Base-by-base conservation (phyloP, 768 basidiomycete species). In the Suillus lakei region DNA sequence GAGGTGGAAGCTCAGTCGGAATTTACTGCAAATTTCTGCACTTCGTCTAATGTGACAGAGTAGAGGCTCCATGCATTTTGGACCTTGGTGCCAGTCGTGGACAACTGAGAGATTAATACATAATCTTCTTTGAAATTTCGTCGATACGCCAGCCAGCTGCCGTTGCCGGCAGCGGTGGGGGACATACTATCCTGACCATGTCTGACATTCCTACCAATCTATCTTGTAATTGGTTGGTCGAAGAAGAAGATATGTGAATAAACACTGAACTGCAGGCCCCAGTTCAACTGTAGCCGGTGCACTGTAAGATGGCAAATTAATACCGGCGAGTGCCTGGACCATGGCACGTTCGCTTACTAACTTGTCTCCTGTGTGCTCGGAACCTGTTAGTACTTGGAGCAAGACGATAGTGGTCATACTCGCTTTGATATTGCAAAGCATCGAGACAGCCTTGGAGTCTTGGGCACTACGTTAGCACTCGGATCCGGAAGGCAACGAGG, bases 11-110 rank as follows among this genome's bases (percentile, higher is more conserved):
- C 15, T 50, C 48, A 8, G 26, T 50, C 15, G 1, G 13, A 23
- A 48, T 48, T 2, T 15, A 98, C 95, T 12, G 96, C 96, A 78
- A 96, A 98, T 80, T 99, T 99, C 82, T 98, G 95, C 4, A 99
- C 95, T 77, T 95, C 98, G 96, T 13, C 46, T 46, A 13, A 21
- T 0, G 92, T 91, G 53, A 98, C 91, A 2, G 87, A 83, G 76
- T 94, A 92, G 9, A 98, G 86, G 26, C 8, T 2, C 8, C 26
- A 8, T 2, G 15, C 7, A 26, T 50, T 16, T 16, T 16, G 23
- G 48, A 26, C 26, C 8, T 16, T 16, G 23, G 48, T 16, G 26
- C 15, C 26, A 50, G 23, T 28, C 5, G 13, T 48, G 23, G 23
- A n/a, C 46, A 26, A 48, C 46, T 13, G n/a, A 41, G 39, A 6